Conservation (phyloP, 768 basidiomycete genomes). For the Suillus plorans region DNA sequence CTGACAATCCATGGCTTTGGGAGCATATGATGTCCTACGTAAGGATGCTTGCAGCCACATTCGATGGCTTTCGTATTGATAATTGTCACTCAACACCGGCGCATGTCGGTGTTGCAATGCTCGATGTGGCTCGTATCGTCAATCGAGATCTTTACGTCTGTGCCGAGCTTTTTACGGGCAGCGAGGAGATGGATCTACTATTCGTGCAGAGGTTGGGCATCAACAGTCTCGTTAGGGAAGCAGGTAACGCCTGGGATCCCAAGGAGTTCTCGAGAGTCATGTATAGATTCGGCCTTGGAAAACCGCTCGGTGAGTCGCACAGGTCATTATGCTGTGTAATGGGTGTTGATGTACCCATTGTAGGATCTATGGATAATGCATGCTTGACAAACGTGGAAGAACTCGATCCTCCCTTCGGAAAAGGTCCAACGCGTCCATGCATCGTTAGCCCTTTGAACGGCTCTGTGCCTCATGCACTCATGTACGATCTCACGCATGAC, state of each 20-base stretch:
- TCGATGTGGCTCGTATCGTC: constrained; percentile 85
- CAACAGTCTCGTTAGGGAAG: constrained; percentile 92
- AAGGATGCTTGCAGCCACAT: constrained; percentile 71
- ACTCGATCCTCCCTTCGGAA: constrained; percentile 78
- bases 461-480: constrained; percentile 85
- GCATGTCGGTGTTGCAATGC: constrained; percentile 91
- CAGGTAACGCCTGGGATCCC: constrained; percentile 87
- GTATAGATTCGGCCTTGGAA: constrained; percentile 88
- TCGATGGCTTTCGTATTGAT: constrained; percentile 97
- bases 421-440: constrained; percentile 73
- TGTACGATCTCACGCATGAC: constrained; percentile 97
- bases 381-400: constrained; percentile 79
- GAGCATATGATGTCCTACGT: constrained; percentile 86
- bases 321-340: neutral
- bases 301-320: constrained; percentile 73
- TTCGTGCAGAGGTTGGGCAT: constrained; percentile 93
- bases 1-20: constrained; percentile 95
- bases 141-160: constrained; percentile 95
- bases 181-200: constrained; percentile 86
- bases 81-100: constrained; percentile 98
- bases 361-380: constrained; percentile 91
- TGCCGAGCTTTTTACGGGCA: constrained; percentile 96
- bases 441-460: constrained; percentile 81
- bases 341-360: neutral
- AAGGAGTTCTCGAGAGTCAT: constrained; percentile 89